A percentile compares a stretch with the other conserved stretches of the same genome.
These are phyloP conservation scores for Fonsecaea pedrosoi DNA, from an alignment of 2,329 filamentous ascomycete genomes.

Conservation along the genomic window DNA sequence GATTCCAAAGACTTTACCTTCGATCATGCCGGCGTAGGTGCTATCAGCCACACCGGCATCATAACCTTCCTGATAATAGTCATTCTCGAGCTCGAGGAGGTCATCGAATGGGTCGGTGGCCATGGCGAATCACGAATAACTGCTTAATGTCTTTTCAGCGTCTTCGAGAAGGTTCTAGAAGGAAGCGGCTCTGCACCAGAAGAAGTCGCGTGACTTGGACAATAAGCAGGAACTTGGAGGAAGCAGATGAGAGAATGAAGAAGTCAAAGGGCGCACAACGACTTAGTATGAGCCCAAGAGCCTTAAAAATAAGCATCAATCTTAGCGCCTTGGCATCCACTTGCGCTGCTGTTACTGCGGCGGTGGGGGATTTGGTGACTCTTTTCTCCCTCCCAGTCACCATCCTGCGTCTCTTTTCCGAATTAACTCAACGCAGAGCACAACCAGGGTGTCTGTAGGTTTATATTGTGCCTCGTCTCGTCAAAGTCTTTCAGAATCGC, in stretches of 20 bases:
- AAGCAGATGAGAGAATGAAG: background rate
- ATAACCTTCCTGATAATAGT: constrained; percentile 85
- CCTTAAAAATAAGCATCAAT: constrained; percentile 32
- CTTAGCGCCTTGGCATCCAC: constrained; percentile 20
- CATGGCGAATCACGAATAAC: constrained; percentile 40
- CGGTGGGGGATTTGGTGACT: constrained; percentile 16
- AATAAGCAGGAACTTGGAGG: background rate
- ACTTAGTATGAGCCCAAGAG: constrained; percentile 1
- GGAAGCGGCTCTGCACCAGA: background rate
- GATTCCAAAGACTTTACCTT: constrained; percentile 88
- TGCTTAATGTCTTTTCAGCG: background rate
- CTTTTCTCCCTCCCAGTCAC: constrained; percentile 3
- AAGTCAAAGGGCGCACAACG: background rate
- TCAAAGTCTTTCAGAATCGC: background rate
- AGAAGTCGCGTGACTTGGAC: background rate
- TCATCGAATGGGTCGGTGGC: constrained; percentile 61
- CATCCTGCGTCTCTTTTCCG: background rate
- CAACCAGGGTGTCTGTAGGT: background rate
- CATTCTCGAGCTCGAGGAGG: constrained; percentile 66
- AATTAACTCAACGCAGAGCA: background rate
- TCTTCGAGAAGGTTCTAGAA: background rate
- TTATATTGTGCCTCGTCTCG: background rate
- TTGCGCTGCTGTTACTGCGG: constrained; percentile 7
- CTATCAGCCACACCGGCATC: constrained; percentile 77
- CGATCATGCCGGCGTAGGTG: constrained; percentile 75